These are phyloP conservation scores for Backusella australiensis DNA, from an alignment of 192 early-diverging fungal genomes.

Conservation along the genomic window DNA sequence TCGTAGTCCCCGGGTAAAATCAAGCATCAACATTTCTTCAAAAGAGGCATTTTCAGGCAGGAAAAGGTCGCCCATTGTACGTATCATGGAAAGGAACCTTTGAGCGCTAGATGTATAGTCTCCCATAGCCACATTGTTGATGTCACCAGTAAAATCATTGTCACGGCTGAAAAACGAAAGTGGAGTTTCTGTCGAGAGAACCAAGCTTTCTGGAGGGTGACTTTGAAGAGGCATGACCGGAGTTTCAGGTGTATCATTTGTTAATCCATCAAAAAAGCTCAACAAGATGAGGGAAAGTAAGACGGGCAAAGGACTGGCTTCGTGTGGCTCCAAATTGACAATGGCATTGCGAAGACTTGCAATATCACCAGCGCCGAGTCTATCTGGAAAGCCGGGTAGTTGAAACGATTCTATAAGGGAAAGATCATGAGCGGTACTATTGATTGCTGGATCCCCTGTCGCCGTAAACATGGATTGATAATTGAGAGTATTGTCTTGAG, in stretches of 20 bases:
- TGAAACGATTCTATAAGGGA: background rate
- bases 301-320: background rate
- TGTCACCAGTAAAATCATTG: background rate
- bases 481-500: background rate
- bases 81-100: background rate
- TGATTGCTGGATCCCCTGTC: background rate
- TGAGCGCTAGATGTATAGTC: too few relatives aligned
- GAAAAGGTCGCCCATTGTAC: background rate
- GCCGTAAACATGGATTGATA: background rate
- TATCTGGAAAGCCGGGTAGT: background rate
- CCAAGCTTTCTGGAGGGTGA: background rate
- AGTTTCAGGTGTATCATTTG: background rate
- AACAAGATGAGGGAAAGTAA: background rate
- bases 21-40: constrained; percentile 30
- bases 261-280: background rate
- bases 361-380: background rate
- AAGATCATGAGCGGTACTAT: background rate
- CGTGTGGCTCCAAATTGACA: background rate
- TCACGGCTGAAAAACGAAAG: background rate
- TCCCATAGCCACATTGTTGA: background rate
- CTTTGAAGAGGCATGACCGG: background rate
- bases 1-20: constrained; percentile 12
- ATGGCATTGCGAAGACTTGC: background rate
- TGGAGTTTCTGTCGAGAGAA: constrained; percentile 11
- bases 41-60: constrained; percentile 24